phyloP scores from a whole-genome alignment of 2,329 filamentous ascomycete species.

The Xylaria sp. region DNA sequence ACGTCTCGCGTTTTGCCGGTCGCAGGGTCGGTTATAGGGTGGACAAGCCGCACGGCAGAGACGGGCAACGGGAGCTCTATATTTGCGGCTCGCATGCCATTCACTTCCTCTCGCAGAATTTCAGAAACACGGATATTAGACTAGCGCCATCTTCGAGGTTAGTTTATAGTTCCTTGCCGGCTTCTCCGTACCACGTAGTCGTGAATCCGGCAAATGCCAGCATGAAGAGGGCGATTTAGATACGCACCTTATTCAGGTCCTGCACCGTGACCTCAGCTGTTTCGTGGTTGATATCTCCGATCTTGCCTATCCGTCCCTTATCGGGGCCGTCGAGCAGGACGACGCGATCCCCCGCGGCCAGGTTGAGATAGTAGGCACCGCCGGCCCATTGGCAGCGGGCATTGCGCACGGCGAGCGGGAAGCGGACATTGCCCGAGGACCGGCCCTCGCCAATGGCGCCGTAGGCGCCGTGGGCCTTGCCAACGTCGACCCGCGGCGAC shows the following conservation, averaged over 20 bases:
- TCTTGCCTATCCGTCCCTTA: slow-evolving; percentile 84
- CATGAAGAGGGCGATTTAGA: slow-evolving; percentile 42
- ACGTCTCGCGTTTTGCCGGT: slow-evolving; percentile 77
- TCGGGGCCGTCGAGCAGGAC: slow-evolving; percentile 82
- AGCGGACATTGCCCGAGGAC: slow-evolving; percentile 39
- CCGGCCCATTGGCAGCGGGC: slow-evolving; percentile 64
- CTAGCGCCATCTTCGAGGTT: slow-evolving; percentile 42
- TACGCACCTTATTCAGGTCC: slow-evolving; percentile 71
- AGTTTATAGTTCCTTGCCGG: slow-evolving; percentile 16
- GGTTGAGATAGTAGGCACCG: slow-evolving; percentile 66
- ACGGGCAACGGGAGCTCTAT: slow-evolving; percentile 71
- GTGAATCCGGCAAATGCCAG: background rate
- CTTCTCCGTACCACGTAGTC: background rate
- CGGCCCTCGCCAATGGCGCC: slow-evolving; percentile 63
- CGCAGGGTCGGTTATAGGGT: slow-evolving; percentile 73
- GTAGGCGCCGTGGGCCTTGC: slow-evolving; percentile 65
- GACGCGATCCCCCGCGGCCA: slow-evolving; percentile 80
- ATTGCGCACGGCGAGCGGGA: slow-evolving; percentile 51
- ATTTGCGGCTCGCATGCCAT: slow-evolving; percentile 56
- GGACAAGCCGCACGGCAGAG: slow-evolving; percentile 81
- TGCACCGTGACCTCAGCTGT: slow-evolving; percentile 70
- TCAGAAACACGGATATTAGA: slow-evolving; percentile 55
- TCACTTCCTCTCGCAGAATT: slow-evolving; percentile 52
- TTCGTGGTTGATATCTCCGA: slow-evolving; percentile 66
- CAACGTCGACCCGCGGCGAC: slow-evolving; percentile 79